Base-by-base conservation (phyloP, 495 filamentous ascomycete genomes). In the Neurospora tetrasperma region DNA sequence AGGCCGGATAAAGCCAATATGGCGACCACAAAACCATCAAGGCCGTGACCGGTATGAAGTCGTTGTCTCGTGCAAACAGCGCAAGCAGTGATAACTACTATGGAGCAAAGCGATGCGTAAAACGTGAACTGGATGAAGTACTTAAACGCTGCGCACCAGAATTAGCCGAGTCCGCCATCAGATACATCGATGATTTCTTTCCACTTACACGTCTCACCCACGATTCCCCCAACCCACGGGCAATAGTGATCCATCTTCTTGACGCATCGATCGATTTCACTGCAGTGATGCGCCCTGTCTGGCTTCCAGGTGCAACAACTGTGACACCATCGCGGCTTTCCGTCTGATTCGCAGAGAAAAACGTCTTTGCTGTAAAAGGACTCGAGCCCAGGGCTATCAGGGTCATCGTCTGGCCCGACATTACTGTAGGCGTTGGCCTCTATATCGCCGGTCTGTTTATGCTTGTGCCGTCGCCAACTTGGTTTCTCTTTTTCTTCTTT, bases 211-310 rank as follows among this genome's bases (percentile, higher is more conserved):
- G 83, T 94, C 78, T 97, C 94, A 0, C 89, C 91, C 11, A 98
- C 89, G 70, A 96, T 90, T 20, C 94, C 94, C 31, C 94, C 94
- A 70, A 96, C 94, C 93, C 94, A 98, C 1, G 94, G 94, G 80
- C 94, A 98, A 76, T 93, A 97, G 79, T 98, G 94, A 75, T 98
- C 94, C 91, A 97, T 95, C 76, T 93, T 95, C 41, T 84, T 83
- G 40, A 95, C 90, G 80, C 94, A 98, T 42, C 94, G 85, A 66
- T 89, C 89, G 14, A 94, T 82, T 76, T 96, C 91, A 54, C 90
- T 90, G 79, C 91, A 94, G 80, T 98, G 94, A 75, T 97, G 94
- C 3, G 91, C 86, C 39, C 94, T 85, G 76, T 97, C 94, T 5
- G 90, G 88, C 78, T 97, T 97, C 87, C 91, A 97, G 73, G 89